These are phyloP conservation scores for Clarireedia monteithiana DNA, from an alignment of 2,329 filamentous ascomycete genomes.

Conservation along the genomic window DNA sequence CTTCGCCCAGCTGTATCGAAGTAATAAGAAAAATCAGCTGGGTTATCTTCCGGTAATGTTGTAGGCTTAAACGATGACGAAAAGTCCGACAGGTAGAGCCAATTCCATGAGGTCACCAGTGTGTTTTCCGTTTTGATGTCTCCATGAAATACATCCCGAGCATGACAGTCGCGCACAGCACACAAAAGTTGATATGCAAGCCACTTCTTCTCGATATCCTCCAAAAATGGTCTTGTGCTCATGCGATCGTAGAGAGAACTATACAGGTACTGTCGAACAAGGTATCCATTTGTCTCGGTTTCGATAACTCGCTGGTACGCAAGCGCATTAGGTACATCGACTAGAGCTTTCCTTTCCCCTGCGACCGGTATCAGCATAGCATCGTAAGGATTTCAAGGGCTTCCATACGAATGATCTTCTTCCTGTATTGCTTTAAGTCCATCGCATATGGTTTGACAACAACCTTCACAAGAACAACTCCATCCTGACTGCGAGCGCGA, in stretches of 20 bases:
- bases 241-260: conserved; percentile 96
- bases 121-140: conserved; percentile 99
- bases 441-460: conserved; percentile 89
- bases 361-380: conserved; percentile 12
- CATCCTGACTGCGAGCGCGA: conserved; percentile 80
- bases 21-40: conserved; percentile 94
- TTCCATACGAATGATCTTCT: conserved; percentile 62
- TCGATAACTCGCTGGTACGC: conserved; percentile 87
- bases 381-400: background rate
- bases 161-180: conserved; percentile 84
- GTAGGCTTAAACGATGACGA: conserved; percentile 93
- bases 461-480: conserved; percentile 87
- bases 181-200: conserved; percentile 92
- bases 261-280: conserved; percentile 91
- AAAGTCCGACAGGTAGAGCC: conserved; percentile 97
- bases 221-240: conserved; percentile 90
- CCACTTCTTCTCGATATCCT: conserved; percentile 99
- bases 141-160: conserved; percentile 83
- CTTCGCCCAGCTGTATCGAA: conserved; percentile 88
- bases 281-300: conserved; percentile 82
- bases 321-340: conserved; percentile 83
- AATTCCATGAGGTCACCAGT: conserved; percentile 97
- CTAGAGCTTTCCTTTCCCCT: conserved; percentile 74
- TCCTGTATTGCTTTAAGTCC: conserved; percentile 71
- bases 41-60: conserved; percentile 90